Conservation (phyloP, 495 filamentous ascomycete species). For the Neurospora sp. region DNA sequence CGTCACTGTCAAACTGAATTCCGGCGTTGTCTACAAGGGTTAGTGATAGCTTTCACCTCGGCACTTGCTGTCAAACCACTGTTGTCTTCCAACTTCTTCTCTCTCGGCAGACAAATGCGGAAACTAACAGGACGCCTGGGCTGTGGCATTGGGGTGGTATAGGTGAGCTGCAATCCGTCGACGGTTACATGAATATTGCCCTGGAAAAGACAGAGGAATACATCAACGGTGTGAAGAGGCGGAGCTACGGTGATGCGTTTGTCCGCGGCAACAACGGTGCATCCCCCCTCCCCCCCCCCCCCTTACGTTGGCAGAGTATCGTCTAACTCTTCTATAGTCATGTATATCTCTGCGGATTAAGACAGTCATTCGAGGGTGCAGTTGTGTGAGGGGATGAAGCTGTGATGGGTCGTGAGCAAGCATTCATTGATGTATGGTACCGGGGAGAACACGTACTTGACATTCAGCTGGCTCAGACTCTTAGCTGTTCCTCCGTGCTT, state of each 20-base stretch:
- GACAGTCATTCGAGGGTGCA: not conserved
- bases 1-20: constrained; percentile 93
- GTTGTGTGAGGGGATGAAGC: not conserved
- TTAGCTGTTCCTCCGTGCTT: not conserved
- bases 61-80: not conserved
- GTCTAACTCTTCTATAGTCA: constrained; percentile 34
- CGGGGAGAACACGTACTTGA: not conserved
- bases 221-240: constrained; percentile 67
- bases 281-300: not conserved
- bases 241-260: constrained; percentile 90
- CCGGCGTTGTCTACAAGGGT: constrained; percentile 94
- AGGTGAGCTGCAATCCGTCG: constrained; percentile 96
- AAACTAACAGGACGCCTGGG: constrained; percentile 2
- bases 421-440: not conserved
- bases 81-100: not conserved
- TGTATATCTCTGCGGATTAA: constrained; percentile 69
- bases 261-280: constrained; percentile 92
- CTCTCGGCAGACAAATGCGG: not conserved
- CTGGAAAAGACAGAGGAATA: constrained; percentile 91
- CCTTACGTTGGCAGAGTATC: not conserved
- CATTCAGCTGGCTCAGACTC: not conserved
- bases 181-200: constrained; percentile 99
- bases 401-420: not conserved
- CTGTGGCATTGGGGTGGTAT: not conserved
- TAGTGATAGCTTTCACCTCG: constrained; percentile 6